Evolutionary conservation across 352 stramenopile species (phyloP).

Genomic region (Globisporangium polare): DNA sequence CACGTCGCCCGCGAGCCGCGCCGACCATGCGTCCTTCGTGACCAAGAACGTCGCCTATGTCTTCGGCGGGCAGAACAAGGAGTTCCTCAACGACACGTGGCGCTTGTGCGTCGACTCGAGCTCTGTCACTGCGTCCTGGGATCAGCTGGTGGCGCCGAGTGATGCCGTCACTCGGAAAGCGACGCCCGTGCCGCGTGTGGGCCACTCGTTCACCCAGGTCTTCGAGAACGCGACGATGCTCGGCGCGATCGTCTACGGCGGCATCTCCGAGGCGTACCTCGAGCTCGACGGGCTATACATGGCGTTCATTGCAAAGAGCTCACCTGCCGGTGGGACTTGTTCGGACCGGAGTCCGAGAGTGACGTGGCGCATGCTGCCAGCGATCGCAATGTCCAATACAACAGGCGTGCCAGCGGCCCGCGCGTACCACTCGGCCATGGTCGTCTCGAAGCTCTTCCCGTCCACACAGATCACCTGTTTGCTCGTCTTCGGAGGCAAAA

Average conservation of each 20-base stretch:
- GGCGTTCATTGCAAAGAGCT: slow-evolving; percentile 35
- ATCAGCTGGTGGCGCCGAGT: slow-evolving; percentile 39
- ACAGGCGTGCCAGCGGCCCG: slow-evolving; percentile 23
- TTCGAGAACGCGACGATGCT: slow-evolving; percentile 45
- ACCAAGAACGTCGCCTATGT: slow-evolving; percentile 31
- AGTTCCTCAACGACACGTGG: slow-evolving; percentile 62
- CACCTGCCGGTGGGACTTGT: slow-evolving; percentile 16
- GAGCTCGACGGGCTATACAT: slow-evolving; percentile 42
- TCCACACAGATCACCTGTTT: slow-evolving; percentile 32
- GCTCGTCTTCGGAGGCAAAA: slow-evolving; percentile 61
- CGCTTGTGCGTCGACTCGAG: slow-evolving; percentile 47
- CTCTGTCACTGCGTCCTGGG: slow-evolving; percentile 35
- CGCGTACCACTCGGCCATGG: slow-evolving; percentile 43
- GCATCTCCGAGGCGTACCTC: slow-evolving; percentile 38
- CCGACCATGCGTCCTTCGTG: slow-evolving; percentile 49
- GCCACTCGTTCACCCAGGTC: slow-evolving; percentile 52
- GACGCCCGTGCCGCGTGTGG: slow-evolving; percentile 39
- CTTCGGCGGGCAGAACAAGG: slow-evolving; percentile 53
- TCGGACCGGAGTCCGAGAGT: slow-evolving; percentile 26
- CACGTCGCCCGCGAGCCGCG: slow-evolving; percentile 48
- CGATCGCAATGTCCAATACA: slow-evolving; percentile 5
- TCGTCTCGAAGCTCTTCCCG: slow-evolving; percentile 33
- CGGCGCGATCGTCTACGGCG: slow-evolving; percentile 43
- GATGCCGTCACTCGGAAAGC: slow-evolving; percentile 26
- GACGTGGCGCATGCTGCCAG: slow-evolving; percentile 32